Base-by-base conservation (phyloP, 2,329 filamentous ascomycete species). In the Ophiocordyceps robertsii region DNA sequence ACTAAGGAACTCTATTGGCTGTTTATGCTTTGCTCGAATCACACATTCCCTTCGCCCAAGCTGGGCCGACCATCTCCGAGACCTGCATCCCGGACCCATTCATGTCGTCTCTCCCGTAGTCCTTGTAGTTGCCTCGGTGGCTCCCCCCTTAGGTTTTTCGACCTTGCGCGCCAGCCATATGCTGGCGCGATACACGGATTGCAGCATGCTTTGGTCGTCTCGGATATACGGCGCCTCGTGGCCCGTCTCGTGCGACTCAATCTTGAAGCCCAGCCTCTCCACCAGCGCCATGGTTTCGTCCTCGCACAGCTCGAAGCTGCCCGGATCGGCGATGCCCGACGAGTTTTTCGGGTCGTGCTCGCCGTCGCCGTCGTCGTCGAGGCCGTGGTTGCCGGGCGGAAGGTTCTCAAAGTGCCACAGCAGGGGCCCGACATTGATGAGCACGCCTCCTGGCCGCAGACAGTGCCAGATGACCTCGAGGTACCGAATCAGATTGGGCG, bases 341-440 rank as follows among this genome's bases (percentile, higher is more conserved):
- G 68, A 70, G 45, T 60, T 66, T 41, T 61, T 64, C 29, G 62
- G 61, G 46, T 73, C 69, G 47, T 69, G 63, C 45, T 71, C 68
- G 29, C 65, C 67, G 40, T 73, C 69, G 27, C 66, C 67, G 41
- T 72, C 69, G 32, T 68, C 64, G 30, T 72, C 68, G 35, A 68
- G 64, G 12, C 73, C 67, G 53, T 75, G 67, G 49, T 73, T 70
- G 33, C 75, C 73, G 0, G 75, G 75, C 1, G 75, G 70, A 36
- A 81, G 74, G 50, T 87, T 82, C 57, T 93, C 87, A 59, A 93
- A 96, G 60, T 98, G 93, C 92, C 92, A 98, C 35, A 96, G 68
- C 43, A 98, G 64, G 1, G 92, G 92, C 0, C 92, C 92, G 21
- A 94, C 68, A 55, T 98, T 98, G 56, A 95, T 74, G 68, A 94